Evolutionary conservation across 116 monocot species (phyloP), one percentile per base, ranked within the genome.

Genomic region (Phalaenopsis hybrid): DNA sequence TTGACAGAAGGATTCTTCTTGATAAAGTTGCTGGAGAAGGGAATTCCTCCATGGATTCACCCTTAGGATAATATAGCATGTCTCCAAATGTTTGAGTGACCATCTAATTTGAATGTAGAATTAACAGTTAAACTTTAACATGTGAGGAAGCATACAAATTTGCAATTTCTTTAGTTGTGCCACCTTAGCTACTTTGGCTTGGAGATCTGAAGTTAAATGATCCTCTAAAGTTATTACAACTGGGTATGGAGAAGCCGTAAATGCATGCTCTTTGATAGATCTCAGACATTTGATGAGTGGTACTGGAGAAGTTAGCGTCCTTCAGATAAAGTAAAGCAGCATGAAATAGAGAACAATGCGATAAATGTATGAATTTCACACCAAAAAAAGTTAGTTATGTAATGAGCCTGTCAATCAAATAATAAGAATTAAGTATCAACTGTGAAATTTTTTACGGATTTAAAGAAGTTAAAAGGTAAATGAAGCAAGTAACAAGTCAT

Each of bases 151-250:
- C 72, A 37, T 28, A 10, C 23, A 44, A 55, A 55, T 69, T 16
- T 77, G 68, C 28, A 67, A 78, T 81, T 41, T 55, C 11, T 73
- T 43, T 37, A 73, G 1, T 73, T 43, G 73, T 43, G 16, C 17
- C 73, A 95, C 92, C 95, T 87, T 45, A 16, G 92, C 95, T 43
- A 90, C 95, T 91, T 95, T 91, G 73, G 86, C 87, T 72, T 95
- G 95, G 79, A 97, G 96, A 85, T 92, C 86, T 23, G 90, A 79
- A 81, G 91, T 88, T 76, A 96, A 92, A 67, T 96, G 96, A 80
- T 96, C 96, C 80, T 96, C 96, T n/a, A 96, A 77, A 61, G 94
- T 97, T 81, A 97, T 92, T 20, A 94, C 76, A 52, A 97, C 86
- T 23, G 92, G 91, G 81, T 94, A 97, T 13, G 88, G 84, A 25